Evolutionary conservation across 805 yeast genomes (phyloP), one percentile per base, ranked within the genome.

Genomic region (Ogataea allantospora): DNA sequence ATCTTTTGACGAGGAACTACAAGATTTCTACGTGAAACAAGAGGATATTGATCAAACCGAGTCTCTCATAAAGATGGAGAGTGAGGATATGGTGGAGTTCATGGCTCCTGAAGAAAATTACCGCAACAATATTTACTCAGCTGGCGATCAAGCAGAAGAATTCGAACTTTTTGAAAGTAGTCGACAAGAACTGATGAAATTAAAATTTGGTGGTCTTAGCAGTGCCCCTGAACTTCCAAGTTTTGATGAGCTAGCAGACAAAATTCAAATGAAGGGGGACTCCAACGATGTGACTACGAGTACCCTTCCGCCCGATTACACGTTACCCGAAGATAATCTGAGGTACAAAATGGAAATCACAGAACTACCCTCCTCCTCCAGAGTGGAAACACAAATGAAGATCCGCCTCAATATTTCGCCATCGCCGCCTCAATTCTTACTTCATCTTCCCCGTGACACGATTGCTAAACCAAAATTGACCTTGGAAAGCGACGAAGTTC

Each of bases 361-460:
- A 6, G 83, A 80, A 35, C 67, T 91, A 30, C 97, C 97, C 2
- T 65, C 75, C 5, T 80, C 78, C 49, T 87, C 96, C 9, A 76
- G 99, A 48, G 99, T 91, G 6, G 99, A 91, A 63, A 91, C 97
- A 11, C 99, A 93, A 64, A 87, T 93, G 57, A 89, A 88, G 59
- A 66, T 95, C 28, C 71, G 73, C 29, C 63, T 91, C 14, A 58
- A 72, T 7, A 66, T 91, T 29, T 71, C 79, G 20, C 95, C 96
- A 1, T 77, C 91, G 1, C 95, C 95, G 0, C 71, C 77, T 5
- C 83, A 87, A 51, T 69, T 73, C 34, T 63, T 86, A 34, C 63
- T 93, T 22, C 93, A 87, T 57, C 64, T 93, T 31, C 95, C 98
- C 6, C 75, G 87, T 39, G 95, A 88, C 58, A 78, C 95, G 23